Conservation (phyloP, 177 flowering plant genomes). For the Vitis hybrid region DNA sequence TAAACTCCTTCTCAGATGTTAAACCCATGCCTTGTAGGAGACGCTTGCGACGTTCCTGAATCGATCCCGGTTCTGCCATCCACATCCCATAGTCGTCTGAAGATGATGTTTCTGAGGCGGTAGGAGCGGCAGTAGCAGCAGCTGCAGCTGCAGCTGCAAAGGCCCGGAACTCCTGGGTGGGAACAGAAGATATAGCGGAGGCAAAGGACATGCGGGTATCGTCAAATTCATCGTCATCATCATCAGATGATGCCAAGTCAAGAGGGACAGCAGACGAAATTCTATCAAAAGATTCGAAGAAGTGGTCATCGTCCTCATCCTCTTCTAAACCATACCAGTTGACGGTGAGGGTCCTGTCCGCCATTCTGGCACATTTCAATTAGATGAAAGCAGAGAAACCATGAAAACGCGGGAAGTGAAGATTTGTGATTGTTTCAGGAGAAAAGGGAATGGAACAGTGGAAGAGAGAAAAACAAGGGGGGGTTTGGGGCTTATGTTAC, state of each 20-base stretch:
- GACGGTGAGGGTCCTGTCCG: constrained; percentile 53
- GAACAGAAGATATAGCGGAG: constrained; percentile 49
- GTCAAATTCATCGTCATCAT: constrained; percentile 56
- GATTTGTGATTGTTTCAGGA: neutral
- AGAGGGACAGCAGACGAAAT: constrained; percentile 48
- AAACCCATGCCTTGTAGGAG: constrained; percentile 86
- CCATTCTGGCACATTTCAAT: too few relatives aligned
- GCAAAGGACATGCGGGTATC: constrained; percentile 72
- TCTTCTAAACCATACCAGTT: constrained; percentile 57
- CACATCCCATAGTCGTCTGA: constrained; percentile 53
- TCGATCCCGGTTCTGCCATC: constrained; percentile 78
- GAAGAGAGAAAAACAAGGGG: constrained; percentile 41
- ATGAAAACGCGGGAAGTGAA: neutral
- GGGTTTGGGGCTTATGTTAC: constrained; percentile 2
- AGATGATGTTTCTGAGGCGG: constrained; percentile 10
- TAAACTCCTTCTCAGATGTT: constrained; percentile 34
- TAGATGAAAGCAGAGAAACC: neutral
- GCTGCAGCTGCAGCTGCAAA: neutral
- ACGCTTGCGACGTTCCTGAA: constrained; percentile 65
- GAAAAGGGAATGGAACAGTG: constrained; percentile 13
- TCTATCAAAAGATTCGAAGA: constrained; percentile 71
- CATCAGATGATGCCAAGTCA: constrained; percentile 46
- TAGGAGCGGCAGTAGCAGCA: constrained; percentile 10
- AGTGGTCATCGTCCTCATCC: constrained; percentile 48
- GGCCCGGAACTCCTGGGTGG: constrained; percentile 14